Percentiles rank a stretch among this genome's conserved stretches.
phyloP scores from a whole-genome alignment of 768 basidiomycete species.

The Mycena galopus region DNA sequence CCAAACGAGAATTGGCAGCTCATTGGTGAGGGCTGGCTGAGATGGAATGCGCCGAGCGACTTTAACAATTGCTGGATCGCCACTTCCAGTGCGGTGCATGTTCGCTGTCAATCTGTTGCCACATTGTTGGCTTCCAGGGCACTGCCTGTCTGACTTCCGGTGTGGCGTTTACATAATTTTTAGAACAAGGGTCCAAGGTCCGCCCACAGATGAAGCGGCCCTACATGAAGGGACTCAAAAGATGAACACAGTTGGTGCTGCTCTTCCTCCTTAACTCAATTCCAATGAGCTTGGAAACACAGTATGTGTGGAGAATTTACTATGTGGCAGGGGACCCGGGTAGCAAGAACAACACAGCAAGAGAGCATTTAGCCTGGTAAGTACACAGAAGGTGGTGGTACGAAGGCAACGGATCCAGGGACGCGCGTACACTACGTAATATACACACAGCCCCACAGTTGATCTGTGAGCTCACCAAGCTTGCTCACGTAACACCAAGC shows the following conservation, averaged over 20 bases:
- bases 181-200: slow-evolving; percentile 1
- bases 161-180: slow-evolving; percentile 8
- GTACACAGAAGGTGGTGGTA: too few relatives aligned
- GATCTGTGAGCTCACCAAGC: too few relatives aligned
- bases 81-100: slow-evolving; percentile 6
- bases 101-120: slow-evolving; percentile 9
- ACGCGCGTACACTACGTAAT: too few relatives aligned
- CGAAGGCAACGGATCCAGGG: too few relatives aligned
- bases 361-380: too few relatives aligned
- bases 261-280: slow-evolving; percentile 2
- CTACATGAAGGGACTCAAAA: background rate
- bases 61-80: slow-evolving; percentile 3
- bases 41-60: background rate
- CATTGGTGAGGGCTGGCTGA: slow-evolving; percentile 17
- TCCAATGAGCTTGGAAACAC: background rate
- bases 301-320: too few relatives aligned
- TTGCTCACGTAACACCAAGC: too few relatives aligned
- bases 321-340: too few relatives aligned
- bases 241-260: slow-evolving; percentile 2
- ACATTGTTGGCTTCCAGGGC: slow-evolving; percentile 7
- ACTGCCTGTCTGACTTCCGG: background rate
- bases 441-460: too few relatives aligned
- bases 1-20: slow-evolving; percentile 20
- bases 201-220: background rate
- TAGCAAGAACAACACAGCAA: too few relatives aligned